phyloP scores from a whole-genome alignment of 2,329 filamentous ascomycete species.

The Phialophora chinensis region DNA sequence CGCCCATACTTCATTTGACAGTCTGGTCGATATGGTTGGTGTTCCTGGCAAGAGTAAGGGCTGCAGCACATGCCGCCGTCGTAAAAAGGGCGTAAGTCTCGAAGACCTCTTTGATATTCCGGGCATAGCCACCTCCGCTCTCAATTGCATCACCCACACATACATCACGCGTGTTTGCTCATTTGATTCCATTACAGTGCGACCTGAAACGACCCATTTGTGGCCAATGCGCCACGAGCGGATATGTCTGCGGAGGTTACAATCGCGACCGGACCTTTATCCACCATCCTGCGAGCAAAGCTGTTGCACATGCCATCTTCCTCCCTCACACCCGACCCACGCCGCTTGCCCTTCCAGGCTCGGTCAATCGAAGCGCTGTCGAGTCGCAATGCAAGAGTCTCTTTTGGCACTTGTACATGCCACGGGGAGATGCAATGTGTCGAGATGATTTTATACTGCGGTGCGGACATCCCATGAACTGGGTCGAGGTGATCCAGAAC shows the following conservation, averaged over 20 bases:
- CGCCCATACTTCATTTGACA: conserved; percentile 5
- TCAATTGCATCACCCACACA: conserved; percentile 12
- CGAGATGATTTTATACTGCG: conserved; percentile 33
- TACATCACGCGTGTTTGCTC: neutral
- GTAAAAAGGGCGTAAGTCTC: conserved; percentile 63
- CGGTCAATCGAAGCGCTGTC: conserved; percentile 31
- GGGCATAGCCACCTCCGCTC: neutral
- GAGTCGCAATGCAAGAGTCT: conserved; percentile 35
- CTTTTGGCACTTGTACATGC: conserved; percentile 37
- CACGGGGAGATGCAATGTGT: conserved; percentile 30
- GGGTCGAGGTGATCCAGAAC: conserved; percentile 34
- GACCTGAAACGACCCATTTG: conserved; percentile 67
- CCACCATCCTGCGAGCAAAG: conserved; percentile 38
- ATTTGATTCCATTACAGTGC: conserved; percentile 54
- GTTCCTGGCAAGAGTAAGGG: conserved; percentile 69
- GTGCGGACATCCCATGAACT: conserved; percentile 38
- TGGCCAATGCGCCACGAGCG: conserved; percentile 64
- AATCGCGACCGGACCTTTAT: conserved; percentile 69
- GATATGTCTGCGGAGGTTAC: conserved; percentile 66
- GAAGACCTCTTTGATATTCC: neutral
- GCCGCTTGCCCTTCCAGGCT: conserved; percentile 31
- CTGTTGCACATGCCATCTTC: conserved; percentile 33
- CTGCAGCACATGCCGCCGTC: conserved; percentile 65
- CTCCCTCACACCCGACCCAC: conserved; percentile 25
- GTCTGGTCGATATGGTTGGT: conserved; percentile 58